These are phyloP conservation scores for Myriangium duriaei DNA, from an alignment of 2,329 filamentous ascomycete genomes.

Conservation along the genomic window DNA sequence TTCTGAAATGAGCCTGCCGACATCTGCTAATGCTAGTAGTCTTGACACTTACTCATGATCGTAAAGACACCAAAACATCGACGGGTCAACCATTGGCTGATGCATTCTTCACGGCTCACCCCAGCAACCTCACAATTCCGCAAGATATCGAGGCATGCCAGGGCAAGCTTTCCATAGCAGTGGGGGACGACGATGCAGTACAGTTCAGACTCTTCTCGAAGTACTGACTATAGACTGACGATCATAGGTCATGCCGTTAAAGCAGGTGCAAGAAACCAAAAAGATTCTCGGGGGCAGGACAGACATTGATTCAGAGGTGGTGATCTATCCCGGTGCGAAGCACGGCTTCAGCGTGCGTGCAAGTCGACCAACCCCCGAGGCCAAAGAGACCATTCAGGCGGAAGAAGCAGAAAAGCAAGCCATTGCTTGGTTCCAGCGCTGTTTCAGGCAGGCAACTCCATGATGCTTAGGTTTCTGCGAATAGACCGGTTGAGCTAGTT, in stretches of 20 bases:
- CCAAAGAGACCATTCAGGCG: constrained; percentile 22
- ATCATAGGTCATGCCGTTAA: background rate
- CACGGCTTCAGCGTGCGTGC: constrained; percentile 28
- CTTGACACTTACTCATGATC: constrained; percentile 21
- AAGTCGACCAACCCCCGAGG: constrained; percentile 13
- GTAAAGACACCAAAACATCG: constrained; percentile 16
- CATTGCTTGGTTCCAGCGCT: constrained; percentile 26
- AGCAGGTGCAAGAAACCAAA: background rate
- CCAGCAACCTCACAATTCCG: constrained; percentile 22
- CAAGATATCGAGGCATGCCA: constrained; percentile 23
- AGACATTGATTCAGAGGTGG: constrained; percentile 21
- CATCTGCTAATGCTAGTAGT: too few species aligned
- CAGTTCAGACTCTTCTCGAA: too few species aligned
- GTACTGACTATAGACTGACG: too few species aligned
- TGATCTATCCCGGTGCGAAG: constrained; percentile 24
- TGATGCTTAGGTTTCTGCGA: too few species aligned
- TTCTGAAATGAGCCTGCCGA: too few species aligned
- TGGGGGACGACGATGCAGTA: constrained; percentile 17
- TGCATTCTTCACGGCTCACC: constrained; percentile 25
- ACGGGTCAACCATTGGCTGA: constrained; percentile 22
- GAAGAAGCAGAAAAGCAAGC: constrained; percentile 26
- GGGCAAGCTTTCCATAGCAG: constrained; percentile 24
- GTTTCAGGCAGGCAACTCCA: too few species aligned
- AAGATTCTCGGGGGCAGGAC: background rate
- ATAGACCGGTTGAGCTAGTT: too few species aligned